Base-by-base conservation (phyloP, 306 rosid genomes). In the Carpinus fangiana region DNA sequence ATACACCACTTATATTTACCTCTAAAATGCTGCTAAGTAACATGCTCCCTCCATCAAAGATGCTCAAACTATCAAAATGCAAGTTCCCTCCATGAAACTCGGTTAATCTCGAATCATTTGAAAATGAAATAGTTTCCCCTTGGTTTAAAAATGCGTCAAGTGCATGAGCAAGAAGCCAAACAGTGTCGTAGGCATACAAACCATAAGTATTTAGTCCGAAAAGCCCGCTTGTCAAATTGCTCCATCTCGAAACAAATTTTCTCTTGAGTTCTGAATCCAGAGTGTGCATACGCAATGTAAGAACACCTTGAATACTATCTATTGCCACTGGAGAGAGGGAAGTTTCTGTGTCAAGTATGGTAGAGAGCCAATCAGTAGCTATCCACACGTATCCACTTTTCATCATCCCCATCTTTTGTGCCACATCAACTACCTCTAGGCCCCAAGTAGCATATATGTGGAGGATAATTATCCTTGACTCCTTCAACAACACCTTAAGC, bases 371-470 rank as follows among this genome's bases (percentile, higher is more conserved):
- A 80, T 68, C 70, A 72, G 98, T 85, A 28, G 97, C 90, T 64
- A 96, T 93, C 99, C 99, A 96, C 3, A 93, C 99, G 75, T 90
- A 93, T 8, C 99, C 98, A 66, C 89, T 64, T 82, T 71, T 88
- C 90, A 89, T 89, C 99, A 96, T 88, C 28, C 90, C 94, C 64
- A 96, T 93, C 78, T 76, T 16, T 60, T 77, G 80, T 26, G 99
- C 98, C 77, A 79, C 92, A n/a, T 12, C 53, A 4, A 96, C 82
- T 68, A 96, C 86, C 80, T 77, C 74, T 11, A 78, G 72, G 1
- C 96, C 96, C 73, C 55, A 81, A 41, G 76, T 13, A 57, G 86
- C 66, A 79, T 79, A 86, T 72, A 84, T 82, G 51, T 89, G 94
- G 76, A 89, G 77, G 71, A 96, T 87, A 70, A 96, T 84, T 53